Evolutionary conservation across 257 asterid genomes (phyloP), one percentile per base, ranked within the genome.

Genomic region (Solanum verrucosum): DNA sequence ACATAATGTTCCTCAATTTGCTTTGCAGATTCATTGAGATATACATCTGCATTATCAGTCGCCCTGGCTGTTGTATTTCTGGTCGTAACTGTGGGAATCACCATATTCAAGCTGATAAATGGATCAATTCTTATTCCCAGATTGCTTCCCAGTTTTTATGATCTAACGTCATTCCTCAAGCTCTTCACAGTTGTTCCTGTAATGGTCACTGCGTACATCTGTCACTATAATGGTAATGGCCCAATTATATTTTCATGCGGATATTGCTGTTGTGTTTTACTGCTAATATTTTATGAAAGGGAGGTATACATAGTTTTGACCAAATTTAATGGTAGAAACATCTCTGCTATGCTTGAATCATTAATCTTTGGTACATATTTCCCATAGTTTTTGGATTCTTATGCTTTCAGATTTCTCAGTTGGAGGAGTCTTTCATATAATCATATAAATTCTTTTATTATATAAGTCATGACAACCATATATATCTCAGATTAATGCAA

Each of bases 141-240:
- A 92, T 86, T 95, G 91, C 87, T 95, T 86, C 98, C 96, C 12
- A 88, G 89, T 83, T 95, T 93, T 87, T 70, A 91, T 83, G 87
- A 91, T 89, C 75, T 93, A 83, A 23, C 93, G 1, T 94, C 98
- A 11, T 27, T 93, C 89, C 90, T 95, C 85, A 89, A 93, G 88
- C 98, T 95, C 88, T 95, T 95, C 89, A 95, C 98, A 16, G 96
- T 91, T 9, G 98, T 95, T 83, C 98, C 98, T 52, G 95, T 95
- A 87, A 95, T 95, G 25, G 98, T 95, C 91, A 95, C 98, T 73
- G 98, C 98, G 85, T 95, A 87, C 89, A 95, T 94, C 89, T 95
- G 98, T 92, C 98, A 95, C 88, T 95, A 95, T 89, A 95, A 95
- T 87, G 98, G 98, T 95, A 91, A 81, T 81, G n/a, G 68, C 85